Evolutionary conservation across 2,329 filamentous ascomycete species (phyloP).

Genomic region (Aspergillus sp.): DNA sequence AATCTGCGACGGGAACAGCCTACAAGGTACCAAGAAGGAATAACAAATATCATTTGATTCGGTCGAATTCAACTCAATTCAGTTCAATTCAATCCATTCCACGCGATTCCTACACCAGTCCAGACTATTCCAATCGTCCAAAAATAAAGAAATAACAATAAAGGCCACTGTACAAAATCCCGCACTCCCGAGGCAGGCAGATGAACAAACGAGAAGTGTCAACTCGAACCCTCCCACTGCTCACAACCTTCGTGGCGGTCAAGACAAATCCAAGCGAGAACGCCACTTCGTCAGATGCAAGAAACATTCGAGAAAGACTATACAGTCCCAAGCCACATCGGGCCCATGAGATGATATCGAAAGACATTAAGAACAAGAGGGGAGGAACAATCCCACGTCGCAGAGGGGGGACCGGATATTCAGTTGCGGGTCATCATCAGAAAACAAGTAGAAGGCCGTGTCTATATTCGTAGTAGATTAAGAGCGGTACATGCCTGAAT

Average conservation of each 20-base stretch:
- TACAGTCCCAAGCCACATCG: slow-evolving; percentile 9
- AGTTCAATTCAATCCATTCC: not conserved
- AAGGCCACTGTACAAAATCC: slow-evolving; percentile 2
- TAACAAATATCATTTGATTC: too few relatives aligned
- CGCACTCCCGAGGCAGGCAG: not conserved
- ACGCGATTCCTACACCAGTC: not conserved
- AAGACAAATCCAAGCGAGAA: slow-evolving; percentile 12
- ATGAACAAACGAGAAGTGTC: not conserved
- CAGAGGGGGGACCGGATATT: not conserved
- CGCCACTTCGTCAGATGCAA: slow-evolving; percentile 23
- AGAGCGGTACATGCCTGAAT: slow-evolving; percentile 8
- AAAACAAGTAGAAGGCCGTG: not conserved
- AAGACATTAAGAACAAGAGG: slow-evolving; percentile 4
- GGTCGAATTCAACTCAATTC: not conserved
- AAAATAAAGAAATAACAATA: slow-evolving; percentile 3
- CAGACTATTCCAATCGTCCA: not conserved
- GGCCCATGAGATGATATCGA: not conserved
- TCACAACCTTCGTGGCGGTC: not conserved
- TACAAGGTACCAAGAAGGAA: not conserved
- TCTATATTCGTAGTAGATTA: slow-evolving; percentile 11
- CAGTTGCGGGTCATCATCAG: not conserved
- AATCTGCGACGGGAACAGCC: too few relatives aligned
- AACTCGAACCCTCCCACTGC: not conserved
- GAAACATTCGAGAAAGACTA: slow-evolving; percentile 11
- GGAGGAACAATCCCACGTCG: not conserved